A percentile compares a stretch with the other conserved stretches of the same genome.
Evolutionary conservation across 768 basidiomycete genomes (phyloP).

Genomic region (Mycena capillaripes): DNA sequence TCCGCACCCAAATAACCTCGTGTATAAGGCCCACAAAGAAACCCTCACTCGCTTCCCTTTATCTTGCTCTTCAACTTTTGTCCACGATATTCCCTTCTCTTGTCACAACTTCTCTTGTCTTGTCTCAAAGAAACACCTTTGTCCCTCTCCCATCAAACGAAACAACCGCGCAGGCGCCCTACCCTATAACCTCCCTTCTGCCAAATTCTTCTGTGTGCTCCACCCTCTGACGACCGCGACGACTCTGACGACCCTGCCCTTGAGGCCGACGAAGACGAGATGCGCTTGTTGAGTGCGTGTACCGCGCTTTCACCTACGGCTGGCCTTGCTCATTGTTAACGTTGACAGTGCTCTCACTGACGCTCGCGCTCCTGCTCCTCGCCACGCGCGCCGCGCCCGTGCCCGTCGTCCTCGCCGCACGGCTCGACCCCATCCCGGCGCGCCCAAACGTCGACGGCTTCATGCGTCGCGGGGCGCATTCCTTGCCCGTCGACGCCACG

Average conservation of each 20-base stretch:
- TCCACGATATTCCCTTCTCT: too few species aligned
- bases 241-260: slow-evolving; percentile 9
- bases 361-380: slow-evolving; percentile 1
- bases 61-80: too few species aligned
- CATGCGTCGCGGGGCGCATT: slow-evolving; percentile 3
- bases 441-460: slow-evolving; percentile 13
- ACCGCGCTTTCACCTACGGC: not conserved
- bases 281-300: slow-evolving; percentile 12
- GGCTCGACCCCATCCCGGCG: not conserved
- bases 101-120: not conserved
- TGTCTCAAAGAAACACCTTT: not conserved
- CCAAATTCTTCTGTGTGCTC: not conserved
- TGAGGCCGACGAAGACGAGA: not conserved
- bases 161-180: not conserved
- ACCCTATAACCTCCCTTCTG: slow-evolving; percentile 5
- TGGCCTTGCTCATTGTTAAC: not conserved
- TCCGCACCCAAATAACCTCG: not conserved
- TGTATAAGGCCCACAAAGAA: not conserved
- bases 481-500: too few species aligned
- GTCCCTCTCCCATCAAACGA: not conserved
- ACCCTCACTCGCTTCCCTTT: too few species aligned
- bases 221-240: slow-evolving; percentile 4
- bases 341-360: not conserved
- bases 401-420: not conserved
- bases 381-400: slow-evolving; percentile 6